Conservation (phyloP, 257 asterid species). For the Perilla frutescens region DNA sequence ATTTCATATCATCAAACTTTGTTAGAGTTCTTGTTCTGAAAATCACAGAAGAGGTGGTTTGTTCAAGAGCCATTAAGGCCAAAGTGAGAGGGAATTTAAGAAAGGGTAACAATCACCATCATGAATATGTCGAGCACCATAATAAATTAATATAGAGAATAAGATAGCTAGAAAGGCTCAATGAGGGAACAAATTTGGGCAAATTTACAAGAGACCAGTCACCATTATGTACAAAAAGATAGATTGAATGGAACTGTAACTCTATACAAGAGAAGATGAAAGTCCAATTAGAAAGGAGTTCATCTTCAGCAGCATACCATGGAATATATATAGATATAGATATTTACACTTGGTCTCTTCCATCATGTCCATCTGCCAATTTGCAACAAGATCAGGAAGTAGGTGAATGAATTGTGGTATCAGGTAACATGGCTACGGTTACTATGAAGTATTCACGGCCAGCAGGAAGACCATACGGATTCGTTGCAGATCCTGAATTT, state of each 20-base stretch:
- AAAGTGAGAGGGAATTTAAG: too few relatives aligned
- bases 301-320: constrained; percentile 35
- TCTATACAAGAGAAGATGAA: constrained; percentile 47
- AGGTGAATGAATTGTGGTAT: constrained; percentile 70
- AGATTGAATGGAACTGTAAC: constrained; percentile 47
- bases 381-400: constrained; percentile 89
- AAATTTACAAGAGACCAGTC: constrained; percentile 25
- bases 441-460: constrained; percentile 92
- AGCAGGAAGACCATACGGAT: constrained; percentile 62
- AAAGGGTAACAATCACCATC: too few relatives aligned
- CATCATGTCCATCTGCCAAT: constrained; percentile 77
- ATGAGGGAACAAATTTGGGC: constrained; percentile 8
- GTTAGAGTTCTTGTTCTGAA: too few relatives aligned
- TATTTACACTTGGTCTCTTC: constrained; percentile 74
- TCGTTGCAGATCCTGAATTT: constrained; percentile 46
- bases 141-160: too few relatives aligned
- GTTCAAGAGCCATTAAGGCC: too few relatives aligned
- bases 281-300: constrained; percentile 36
- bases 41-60: too few relatives aligned
- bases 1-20: too few relatives aligned
- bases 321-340: constrained; percentile 27
- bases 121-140: too few relatives aligned
- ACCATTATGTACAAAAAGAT: constrained; percentile 49
- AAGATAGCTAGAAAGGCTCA: background rate
- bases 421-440: constrained; percentile 94